These are phyloP conservation scores for Claviceps spartinae DNA, from an alignment of 2,329 filamentous ascomycete genomes.

Conservation along the genomic window DNA sequence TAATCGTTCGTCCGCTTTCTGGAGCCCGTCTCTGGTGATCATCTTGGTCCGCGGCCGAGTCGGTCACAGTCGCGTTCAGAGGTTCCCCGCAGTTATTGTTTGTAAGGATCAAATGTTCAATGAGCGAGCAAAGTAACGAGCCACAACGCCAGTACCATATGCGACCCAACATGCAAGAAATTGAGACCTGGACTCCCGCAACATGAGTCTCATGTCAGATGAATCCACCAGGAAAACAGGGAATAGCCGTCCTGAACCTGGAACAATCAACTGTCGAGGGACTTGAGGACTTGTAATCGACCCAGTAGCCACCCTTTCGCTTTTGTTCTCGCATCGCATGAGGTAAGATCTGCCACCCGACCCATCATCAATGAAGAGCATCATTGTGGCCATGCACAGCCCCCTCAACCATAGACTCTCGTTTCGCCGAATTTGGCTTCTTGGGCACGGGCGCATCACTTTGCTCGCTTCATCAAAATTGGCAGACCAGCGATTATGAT, in stretches of 20 bases:
- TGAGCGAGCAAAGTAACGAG: conserved; percentile 9
- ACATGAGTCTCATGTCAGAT: not conserved
- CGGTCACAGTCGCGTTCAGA: not conserved
- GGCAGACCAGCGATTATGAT: conserved; percentile 2
- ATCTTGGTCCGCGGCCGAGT: conserved; percentile 13
- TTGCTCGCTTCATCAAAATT: conserved; percentile 28
- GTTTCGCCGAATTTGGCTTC: not conserved
- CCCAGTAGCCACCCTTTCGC: not conserved
- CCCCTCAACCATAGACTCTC: not conserved
- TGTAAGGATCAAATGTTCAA: not conserved
- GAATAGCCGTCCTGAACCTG: not conserved
- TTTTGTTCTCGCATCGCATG: not conserved
- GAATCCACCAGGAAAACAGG: not conserved
- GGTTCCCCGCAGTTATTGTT: not conserved
- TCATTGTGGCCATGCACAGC: not conserved
- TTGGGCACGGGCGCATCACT: conserved; percentile 34
- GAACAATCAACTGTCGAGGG: not conserved
- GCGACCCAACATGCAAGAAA: not conserved
- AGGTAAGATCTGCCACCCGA: not conserved
- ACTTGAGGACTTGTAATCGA: not conserved
- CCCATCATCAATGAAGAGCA: not conserved
- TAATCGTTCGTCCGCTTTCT: conserved; percentile 11
- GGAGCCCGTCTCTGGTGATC: conserved; percentile 16
- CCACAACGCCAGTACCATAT: not conserved
- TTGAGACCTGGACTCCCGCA: not conserved